Evolutionary conservation across 2,329 filamentous ascomycete species (phyloP).

Genomic region (Plectosphaerella plurivora): DNA sequence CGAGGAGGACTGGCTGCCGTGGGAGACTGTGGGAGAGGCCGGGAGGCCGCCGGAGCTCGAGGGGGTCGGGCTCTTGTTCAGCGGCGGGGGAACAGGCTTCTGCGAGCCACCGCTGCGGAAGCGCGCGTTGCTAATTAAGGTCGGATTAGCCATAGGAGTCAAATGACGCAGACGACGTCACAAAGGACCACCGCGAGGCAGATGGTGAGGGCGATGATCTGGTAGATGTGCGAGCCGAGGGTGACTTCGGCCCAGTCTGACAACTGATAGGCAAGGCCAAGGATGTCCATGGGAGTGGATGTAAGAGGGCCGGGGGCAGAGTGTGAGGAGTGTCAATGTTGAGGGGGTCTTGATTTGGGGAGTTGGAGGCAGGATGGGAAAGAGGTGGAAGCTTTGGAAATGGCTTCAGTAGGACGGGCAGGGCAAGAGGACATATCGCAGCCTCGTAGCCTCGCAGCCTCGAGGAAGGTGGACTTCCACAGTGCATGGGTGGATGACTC

Average conservation of each 20-base stretch:
- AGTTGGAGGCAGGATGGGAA: background rate
- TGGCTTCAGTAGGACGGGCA: too few species aligned
- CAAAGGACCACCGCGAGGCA: too few species aligned
- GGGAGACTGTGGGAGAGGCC: conserved; percentile 41
- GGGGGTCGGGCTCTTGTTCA: conserved; percentile 46
- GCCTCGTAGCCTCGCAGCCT: too few species aligned
- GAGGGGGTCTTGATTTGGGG: background rate
- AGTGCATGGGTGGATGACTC: too few species aligned
- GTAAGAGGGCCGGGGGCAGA: too few species aligned
- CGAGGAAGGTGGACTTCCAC: too few species aligned
- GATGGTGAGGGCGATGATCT: too few species aligned
- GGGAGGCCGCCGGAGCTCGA: conserved; percentile 41
- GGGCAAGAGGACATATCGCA: too few species aligned
- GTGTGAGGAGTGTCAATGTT: background rate
- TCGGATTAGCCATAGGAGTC: conserved; percentile 17
- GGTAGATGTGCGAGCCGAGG: background rate
- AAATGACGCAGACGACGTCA: conserved; percentile 5
- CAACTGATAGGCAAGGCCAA: background rate
- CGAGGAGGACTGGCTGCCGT: conserved; percentile 46
- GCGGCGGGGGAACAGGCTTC: conserved; percentile 39
- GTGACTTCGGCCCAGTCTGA: background rate
- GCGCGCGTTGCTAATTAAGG: conserved; percentile 45
- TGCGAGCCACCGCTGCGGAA: conserved; percentile 46
- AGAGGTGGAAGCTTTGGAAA: background rate
- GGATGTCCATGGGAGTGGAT: background rate